Base-by-base conservation (phyloP, 768 basidiomycete species). In the button mushroom (Agaricus bisporus) region DNA sequence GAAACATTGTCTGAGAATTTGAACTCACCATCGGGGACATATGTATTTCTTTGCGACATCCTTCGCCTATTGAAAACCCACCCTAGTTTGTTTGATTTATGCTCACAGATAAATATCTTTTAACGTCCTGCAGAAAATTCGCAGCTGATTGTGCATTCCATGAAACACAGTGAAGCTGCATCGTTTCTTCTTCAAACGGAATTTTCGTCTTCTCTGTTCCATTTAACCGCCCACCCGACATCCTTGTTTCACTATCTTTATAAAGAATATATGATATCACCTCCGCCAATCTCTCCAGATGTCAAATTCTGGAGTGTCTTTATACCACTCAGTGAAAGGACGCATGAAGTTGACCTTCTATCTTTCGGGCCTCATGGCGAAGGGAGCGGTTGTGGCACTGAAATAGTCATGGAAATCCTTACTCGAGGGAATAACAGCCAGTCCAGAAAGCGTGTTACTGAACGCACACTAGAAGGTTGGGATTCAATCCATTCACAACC, bases 301-400 rank as follows among this genome's bases (percentile, higher is more conserved):
- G 71, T 77, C 35, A 89, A 89, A 61, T 95, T 94, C 69, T 94
- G 88, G 89, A 72, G 73, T 36, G 74, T 91, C 10, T 89, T 95
- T 61, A 66, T 82, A 7, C 86, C 88, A 0, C 64, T 89, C 54
- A 80, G 83, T 51, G 83, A 81, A 64, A 77, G 86, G 22, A 64
- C 60, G 3, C 67, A 77, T 52, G 83, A 92, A 59, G 75, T 76
- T 39, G 80, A 86, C 58, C 67, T 68, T 51, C 70, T 91, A 35
- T 73, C 87, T 15, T 84, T 80, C 59, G 86, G 85, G 1, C 61
- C 69, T 7, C 70, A 60, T 12, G 83, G 81, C 10, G 75, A 77
- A 56, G 83, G 83, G 3, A 68, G 69, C 41, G 75, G 80, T 10
- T 63, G 65, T 42, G 35, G 64, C 17, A 59, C 60, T 0, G 86